A percentile compares a stretch with the other conserved stretches of the same genome.
These are phyloP conservation scores for Chloromonas sp. DNA, from an alignment of 163 green algal species.

Conservation along the genomic window DNA sequence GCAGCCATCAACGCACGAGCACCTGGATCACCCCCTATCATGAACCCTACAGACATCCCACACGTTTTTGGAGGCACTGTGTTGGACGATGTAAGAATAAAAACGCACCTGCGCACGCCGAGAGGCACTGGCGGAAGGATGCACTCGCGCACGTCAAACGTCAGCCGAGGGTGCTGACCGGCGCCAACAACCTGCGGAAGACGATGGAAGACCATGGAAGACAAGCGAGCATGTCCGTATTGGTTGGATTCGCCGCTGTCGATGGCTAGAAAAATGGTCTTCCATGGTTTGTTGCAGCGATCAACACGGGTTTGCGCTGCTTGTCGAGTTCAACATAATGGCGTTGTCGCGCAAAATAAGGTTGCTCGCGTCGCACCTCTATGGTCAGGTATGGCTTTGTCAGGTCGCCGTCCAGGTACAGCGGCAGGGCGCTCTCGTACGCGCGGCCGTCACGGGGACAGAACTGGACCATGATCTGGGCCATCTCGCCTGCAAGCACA, in stretches of 20 bases:
- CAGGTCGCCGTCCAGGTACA: conserved; percentile 40
- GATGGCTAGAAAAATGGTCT: not conserved
- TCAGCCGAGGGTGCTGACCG: conserved; percentile 52
- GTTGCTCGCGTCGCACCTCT: conserved; percentile 20
- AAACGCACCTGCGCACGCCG: not conserved
- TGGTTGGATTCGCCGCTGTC: not conserved
- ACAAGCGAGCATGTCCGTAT: no score
- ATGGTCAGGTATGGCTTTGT: conserved; percentile 48
- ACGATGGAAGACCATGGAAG: no score
- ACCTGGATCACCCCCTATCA: no score
- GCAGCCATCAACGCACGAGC: no score
- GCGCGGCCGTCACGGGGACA: conserved; percentile 24
- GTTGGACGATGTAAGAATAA: not conserved
- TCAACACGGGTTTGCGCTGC: not conserved
- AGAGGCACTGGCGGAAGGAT: conserved; percentile 49
- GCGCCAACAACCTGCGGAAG: conserved; percentile 15
- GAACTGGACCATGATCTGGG: conserved; percentile 31
- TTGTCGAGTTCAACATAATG: not conserved
- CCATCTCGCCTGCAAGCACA: conserved; percentile 15
- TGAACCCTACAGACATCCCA: no score
- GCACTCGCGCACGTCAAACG: conserved; percentile 62
- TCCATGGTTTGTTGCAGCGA: not conserved
- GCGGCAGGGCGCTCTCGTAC: conserved; percentile 44
- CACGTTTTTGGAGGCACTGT: no score
- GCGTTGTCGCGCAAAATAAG: not conserved